These are phyloP conservation scores for Blakeslea trispora DNA, from an alignment of 371 early-diverging fungal genomes.

Conservation along the genomic window DNA sequence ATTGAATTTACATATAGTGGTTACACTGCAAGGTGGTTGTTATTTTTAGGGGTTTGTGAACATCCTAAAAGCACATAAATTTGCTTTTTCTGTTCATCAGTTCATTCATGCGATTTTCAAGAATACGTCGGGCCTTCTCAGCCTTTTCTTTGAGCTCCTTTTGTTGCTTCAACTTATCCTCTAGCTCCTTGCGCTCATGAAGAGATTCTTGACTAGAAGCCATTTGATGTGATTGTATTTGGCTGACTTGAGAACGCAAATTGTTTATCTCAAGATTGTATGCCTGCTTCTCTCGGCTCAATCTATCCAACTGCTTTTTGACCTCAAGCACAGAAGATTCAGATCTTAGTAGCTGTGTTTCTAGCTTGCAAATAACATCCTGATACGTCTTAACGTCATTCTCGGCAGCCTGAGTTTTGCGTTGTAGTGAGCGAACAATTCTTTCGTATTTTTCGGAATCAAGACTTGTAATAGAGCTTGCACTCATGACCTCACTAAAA, in stretches of 20 bases:
- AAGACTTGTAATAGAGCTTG: constrained; percentile 20
- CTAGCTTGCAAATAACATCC: constrained; percentile 47
- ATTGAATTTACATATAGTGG: no score
- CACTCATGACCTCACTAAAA: constrained; percentile 29
- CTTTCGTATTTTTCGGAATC: constrained; percentile 51
- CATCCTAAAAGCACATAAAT: constrained; percentile 57
- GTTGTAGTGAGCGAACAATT: constrained; percentile 48
- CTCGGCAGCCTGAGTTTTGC: constrained; percentile 45
- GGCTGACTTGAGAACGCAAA: constrained; percentile 40
- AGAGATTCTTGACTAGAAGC: constrained; percentile 14
- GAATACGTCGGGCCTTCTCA: constrained; percentile 47
- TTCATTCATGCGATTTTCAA: constrained; percentile 53
- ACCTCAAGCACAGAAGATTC: constrained; percentile 42
- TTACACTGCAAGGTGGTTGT: no score
- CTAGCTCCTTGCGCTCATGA: constrained; percentile 28
- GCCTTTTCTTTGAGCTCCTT: constrained; percentile 49
- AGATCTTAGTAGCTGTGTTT: constrained; percentile 41
- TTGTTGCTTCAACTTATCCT: constrained; percentile 37
- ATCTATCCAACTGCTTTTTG: constrained; percentile 41
- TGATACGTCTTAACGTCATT: constrained; percentile 43
- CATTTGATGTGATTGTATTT: constrained; percentile 32
- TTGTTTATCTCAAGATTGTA: constrained; percentile 42
- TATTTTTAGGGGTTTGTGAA: no score
- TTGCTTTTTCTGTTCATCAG: constrained; percentile 54
- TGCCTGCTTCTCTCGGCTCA: constrained; percentile 45